Evolutionary conservation across 2,329 filamentous ascomycete genomes (phyloP).

Genomic region (Colletotrichum orchidophilum): DNA sequence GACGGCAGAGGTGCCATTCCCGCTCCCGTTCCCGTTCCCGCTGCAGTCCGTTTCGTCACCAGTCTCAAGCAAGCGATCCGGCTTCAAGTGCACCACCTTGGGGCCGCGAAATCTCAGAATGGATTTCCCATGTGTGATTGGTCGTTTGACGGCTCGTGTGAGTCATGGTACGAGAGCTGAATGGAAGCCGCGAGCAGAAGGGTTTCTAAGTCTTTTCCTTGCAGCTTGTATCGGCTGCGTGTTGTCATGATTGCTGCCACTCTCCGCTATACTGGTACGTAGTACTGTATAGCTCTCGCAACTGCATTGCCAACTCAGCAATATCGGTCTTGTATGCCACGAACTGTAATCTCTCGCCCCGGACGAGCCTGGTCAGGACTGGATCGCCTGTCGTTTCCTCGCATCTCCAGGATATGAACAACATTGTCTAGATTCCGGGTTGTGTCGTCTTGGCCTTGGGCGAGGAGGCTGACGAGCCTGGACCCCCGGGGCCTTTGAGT

Average conservation of each 20-base stretch:
- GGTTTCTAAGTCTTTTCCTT: not conserved
- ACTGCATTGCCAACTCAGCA: constrained; percentile 19
- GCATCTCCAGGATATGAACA: not conserved
- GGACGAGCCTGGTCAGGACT: not conserved
- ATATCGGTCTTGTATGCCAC: not conserved
- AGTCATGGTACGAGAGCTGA: not conserved
- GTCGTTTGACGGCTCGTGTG: not conserved
- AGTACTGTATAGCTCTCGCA: not conserved
- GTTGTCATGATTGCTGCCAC: not conserved
- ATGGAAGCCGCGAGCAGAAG: constrained; percentile 10
- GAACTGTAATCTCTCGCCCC: not conserved
- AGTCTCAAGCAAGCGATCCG: constrained; percentile 10
- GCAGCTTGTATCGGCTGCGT: constrained; percentile 3
- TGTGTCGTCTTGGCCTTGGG: not conserved
- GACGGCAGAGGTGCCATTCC: not conserved
- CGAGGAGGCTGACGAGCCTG: not conserved
- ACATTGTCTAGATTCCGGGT: not conserved
- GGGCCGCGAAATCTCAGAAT: not conserved
- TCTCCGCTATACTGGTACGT: not conserved
- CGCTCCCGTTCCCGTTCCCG: constrained; percentile 9
- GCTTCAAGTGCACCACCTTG: constrained; percentile 2
- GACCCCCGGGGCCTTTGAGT: not conserved
- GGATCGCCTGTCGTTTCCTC: not conserved
- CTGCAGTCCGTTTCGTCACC: constrained; percentile 17
- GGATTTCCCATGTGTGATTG: not conserved